Evolutionary conservation across 352 stramenopile genomes (phyloP).

Genomic region (Albugo candida): DNA sequence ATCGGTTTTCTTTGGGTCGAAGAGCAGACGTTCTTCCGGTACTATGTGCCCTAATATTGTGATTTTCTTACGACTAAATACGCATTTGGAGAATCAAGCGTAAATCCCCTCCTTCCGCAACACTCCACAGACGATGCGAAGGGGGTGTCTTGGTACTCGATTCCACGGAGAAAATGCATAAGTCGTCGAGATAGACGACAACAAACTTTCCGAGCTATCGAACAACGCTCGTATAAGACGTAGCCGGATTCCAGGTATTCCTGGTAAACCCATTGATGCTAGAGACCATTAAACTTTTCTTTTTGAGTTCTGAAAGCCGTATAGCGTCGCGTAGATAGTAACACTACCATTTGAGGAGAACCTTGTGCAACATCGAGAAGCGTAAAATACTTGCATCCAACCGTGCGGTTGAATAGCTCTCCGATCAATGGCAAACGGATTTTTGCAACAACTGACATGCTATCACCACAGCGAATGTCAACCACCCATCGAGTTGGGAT

Average conservation of each 20-base stretch:
- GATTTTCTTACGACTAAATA: constrained; percentile 7
- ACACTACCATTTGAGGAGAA: constrained; percentile 5
- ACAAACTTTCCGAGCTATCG: constrained; percentile 2
- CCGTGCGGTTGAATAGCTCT: constrained; percentile 5
- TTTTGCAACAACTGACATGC: constrained; percentile 2
- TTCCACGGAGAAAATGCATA: constrained; percentile 9
- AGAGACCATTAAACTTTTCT: constrained; percentile 1
- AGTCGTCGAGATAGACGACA: constrained; percentile 2
- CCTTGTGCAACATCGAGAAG: constrained; percentile 3
- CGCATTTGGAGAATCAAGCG: too few relatives aligned
- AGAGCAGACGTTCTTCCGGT: constrained; percentile 6
- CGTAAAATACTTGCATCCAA: constrained; percentile 1
- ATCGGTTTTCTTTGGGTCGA: constrained; percentile 4
- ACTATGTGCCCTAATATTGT: constrained; percentile 14
- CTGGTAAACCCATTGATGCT: constrained; percentile 15
- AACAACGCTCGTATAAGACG: constrained; percentile 2
- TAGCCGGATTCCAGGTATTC: constrained; percentile 2
- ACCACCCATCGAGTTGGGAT: constrained; percentile 1
- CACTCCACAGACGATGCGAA: too few relatives aligned
- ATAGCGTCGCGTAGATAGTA: not conserved
- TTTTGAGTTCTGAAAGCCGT: constrained; percentile 1
- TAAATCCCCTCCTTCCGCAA: too few relatives aligned
- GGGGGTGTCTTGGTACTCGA: constrained; percentile 1
- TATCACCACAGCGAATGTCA: constrained; percentile 2
- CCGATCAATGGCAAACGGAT: constrained; percentile 5